phyloP scores from a whole-genome alignment of 495 filamentous ascomycete genomes.

The Aspergillus leporis region DNA sequence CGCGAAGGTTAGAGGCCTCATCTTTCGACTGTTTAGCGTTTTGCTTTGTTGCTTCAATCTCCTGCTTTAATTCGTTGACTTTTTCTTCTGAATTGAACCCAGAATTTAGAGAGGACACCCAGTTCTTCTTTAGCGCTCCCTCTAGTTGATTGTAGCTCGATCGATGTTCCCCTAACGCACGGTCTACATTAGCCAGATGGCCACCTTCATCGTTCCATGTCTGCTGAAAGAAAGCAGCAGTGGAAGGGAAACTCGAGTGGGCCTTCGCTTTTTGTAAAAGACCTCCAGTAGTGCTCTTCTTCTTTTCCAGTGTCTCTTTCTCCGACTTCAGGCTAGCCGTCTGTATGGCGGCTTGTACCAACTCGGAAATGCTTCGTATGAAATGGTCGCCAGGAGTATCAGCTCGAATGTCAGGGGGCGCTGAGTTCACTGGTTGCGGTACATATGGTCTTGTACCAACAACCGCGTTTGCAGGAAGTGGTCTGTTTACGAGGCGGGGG shows the following conservation, averaged over 20 bases:
- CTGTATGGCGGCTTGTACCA: conserved; percentile 23
- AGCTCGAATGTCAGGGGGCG: not conserved
- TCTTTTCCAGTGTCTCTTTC: conserved; percentile 26
- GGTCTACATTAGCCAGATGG: conserved; percentile 16
- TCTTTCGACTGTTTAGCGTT: not conserved
- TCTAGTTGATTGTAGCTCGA: conserved; percentile 16
- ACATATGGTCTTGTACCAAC: not conserved
- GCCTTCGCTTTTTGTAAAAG: conserved; percentile 23
- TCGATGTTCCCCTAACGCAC: conserved; percentile 14
- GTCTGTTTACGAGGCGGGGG: conserved; percentile 11
- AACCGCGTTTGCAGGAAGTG: not conserved
- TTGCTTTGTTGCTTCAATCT: conserved; percentile 6
- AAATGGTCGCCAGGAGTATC: conserved; percentile 12
- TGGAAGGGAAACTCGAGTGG: conserved; percentile 24
- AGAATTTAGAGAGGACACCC: not conserved
- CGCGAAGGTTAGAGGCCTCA: conserved; percentile 3
- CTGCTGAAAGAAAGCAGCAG: conserved; percentile 20
- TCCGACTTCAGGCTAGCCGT: conserved; percentile 17
- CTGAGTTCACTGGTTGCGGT: not conserved
- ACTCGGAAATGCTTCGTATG: conserved; percentile 18
- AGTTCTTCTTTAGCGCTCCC: conserved; percentile 7
- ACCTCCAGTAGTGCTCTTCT: conserved; percentile 15
- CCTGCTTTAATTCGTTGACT: conserved; percentile 9
- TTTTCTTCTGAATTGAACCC: not conserved
- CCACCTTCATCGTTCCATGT: conserved; percentile 19